Evolutionary conservation across 176 grass and related monocot species (phyloP).

Genomic region (Thalia dealbata): DNA sequence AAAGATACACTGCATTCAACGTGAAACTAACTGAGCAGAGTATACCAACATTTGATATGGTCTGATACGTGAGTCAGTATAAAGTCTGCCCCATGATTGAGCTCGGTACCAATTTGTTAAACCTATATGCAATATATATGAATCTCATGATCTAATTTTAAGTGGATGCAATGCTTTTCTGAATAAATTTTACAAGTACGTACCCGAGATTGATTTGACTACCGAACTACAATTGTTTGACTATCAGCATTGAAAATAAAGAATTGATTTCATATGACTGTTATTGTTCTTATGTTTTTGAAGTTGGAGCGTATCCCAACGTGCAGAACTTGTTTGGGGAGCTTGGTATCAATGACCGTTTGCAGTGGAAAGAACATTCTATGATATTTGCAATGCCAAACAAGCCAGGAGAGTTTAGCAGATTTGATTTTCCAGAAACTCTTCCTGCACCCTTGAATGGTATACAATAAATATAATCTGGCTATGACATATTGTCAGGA

Average conservation of each 20-base stretch:
- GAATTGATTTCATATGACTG: background rate
- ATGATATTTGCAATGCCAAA: slow-evolving; percentile 99
- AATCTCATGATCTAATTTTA: background rate
- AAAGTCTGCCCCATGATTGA: no score
- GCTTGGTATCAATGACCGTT: slow-evolving; percentile 90
- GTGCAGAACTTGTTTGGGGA: slow-evolving; percentile 92
- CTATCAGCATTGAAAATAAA: background rate
- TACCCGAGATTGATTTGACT: background rate
- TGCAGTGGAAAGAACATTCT: slow-evolving; percentile 99
- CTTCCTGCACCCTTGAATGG: slow-evolving; percentile 89
- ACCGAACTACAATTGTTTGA: background rate
- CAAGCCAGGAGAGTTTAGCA: slow-evolving; percentile 87
- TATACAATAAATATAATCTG: slow-evolving; percentile 15
- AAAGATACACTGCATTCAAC: no score
- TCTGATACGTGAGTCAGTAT: no score
- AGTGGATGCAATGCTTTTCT: background rate
- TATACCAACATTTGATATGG: no score
- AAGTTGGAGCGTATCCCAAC: slow-evolving; percentile 99
- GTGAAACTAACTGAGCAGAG: no score
- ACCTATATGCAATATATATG: no score
- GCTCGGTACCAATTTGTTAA: no score
- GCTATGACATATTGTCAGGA: background rate
- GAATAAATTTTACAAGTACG: background rate
- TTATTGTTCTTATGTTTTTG: background rate
- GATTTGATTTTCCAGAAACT: slow-evolving; percentile 91